Percentiles rank a stretch among this genome's conserved stretches.
phyloP scores from a whole-genome alignment of 1,284 basidiomycete genomes.

The Trichosporon coremiiforme region DNA sequence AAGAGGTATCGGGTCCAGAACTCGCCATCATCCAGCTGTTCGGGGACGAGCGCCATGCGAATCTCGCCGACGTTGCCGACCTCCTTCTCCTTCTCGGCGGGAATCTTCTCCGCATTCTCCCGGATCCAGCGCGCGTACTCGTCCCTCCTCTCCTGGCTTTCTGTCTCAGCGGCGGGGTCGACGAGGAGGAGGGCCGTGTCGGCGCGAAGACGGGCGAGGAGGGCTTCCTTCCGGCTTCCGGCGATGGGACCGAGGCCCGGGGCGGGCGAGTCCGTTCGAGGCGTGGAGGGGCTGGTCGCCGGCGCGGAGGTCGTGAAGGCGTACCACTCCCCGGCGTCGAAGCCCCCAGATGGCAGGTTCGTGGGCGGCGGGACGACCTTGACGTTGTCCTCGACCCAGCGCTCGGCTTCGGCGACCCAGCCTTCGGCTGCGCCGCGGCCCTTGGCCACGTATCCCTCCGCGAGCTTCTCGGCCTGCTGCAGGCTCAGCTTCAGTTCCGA shows the following conservation, averaged over 20 bases:
- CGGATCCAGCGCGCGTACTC: constrained; percentile 67
- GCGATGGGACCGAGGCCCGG: constrained; percentile 46
- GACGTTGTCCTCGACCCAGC: constrained; percentile 65
- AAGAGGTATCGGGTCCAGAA: constrained; percentile 95
- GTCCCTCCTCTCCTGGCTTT: constrained; percentile 59
- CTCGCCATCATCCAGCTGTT: constrained; percentile 65
- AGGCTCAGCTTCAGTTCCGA: constrained; percentile 56
- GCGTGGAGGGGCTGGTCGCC: neutral
- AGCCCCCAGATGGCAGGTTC: constrained; percentile 60
- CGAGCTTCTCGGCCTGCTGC: constrained; percentile 78
- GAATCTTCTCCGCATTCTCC: constrained; percentile 58
- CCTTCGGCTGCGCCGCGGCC: constrained; percentile 69
- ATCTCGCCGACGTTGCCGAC: constrained; percentile 64
- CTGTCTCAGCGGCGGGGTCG: constrained; percentile 70
- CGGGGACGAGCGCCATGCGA: constrained; percentile 68
- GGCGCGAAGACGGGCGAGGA: constrained; percentile 71
- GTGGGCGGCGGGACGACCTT: constrained; percentile 82
- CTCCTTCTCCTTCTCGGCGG: constrained; percentile 53
- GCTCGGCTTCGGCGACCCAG: constrained; percentile 70
- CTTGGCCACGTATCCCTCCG: constrained; percentile 65
- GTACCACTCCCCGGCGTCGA: constrained; percentile 84
- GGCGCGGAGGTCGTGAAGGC: constrained; percentile 56
- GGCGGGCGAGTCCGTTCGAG: neutral
- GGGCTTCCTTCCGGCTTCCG: constrained; percentile 67
- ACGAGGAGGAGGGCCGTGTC: constrained; percentile 74